Percentiles rank a stretch among this genome's conserved stretches.
phyloP scores from a whole-genome alignment of 768 basidiomycete genomes.

The Collybia mongolica region DNA sequence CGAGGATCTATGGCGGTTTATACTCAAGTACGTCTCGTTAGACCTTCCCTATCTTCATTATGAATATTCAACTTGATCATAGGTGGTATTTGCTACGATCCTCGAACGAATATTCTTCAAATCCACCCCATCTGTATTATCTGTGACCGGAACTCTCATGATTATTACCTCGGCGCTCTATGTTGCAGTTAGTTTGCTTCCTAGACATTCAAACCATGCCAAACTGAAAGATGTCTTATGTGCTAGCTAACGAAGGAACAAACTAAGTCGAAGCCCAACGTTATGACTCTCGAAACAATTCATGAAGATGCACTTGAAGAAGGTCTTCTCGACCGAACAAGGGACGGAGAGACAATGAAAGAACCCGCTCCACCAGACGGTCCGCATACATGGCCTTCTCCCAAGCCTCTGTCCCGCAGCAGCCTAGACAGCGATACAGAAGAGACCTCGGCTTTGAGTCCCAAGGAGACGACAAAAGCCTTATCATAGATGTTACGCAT shows the following conservation, averaged over 20 bases:
- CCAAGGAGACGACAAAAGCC: too few relatives aligned
- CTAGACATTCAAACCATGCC: background rate
- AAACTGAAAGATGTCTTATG: too few relatives aligned
- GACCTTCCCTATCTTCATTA: background rate
- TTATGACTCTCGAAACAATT: background rate
- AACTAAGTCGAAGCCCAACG: background rate
- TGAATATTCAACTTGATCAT: background rate
- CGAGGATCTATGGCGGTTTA: slow-evolving; percentile 62
- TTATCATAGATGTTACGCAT: too few relatives aligned
- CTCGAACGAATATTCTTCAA: slow-evolving; percentile 69
- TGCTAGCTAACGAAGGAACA: background rate
- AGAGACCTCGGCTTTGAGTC: too few relatives aligned
- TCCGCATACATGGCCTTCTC: too few relatives aligned
- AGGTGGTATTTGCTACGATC: slow-evolving; percentile 66
- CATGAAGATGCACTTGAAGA: background rate
- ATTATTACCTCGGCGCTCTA: slow-evolving; percentile 65
- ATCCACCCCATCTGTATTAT: slow-evolving; percentile 54
- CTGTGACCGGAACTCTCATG: slow-evolving; percentile 59
- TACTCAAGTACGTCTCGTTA: slow-evolving; percentile 19
- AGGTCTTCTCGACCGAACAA: background rate
- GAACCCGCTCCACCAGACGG: too few relatives aligned
- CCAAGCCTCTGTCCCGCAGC: too few relatives aligned
- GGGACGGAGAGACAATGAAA: background rate
- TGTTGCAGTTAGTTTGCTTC: slow-evolving; percentile 50
- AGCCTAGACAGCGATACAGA: too few relatives aligned